Base-by-base conservation (phyloP, 2,329 filamentous ascomycete species). In the Sporothrix inflata region DNA sequence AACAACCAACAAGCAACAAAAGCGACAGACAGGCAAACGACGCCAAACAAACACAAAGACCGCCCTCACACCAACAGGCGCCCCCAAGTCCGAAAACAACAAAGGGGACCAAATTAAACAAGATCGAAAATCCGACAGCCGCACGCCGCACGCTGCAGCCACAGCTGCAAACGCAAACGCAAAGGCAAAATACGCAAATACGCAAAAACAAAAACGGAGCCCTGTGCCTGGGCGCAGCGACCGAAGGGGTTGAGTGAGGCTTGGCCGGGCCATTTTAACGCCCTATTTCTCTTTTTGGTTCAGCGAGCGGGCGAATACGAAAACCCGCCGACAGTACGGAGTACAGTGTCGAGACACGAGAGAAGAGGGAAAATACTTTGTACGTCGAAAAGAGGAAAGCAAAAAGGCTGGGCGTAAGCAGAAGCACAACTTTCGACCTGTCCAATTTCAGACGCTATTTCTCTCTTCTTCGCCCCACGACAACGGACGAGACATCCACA, bases 351-450 rank as follows among this genome's bases (percentile, higher is more conserved):
- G 51, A 55, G 7, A 63, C 7, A 42, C 21, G n/a, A 38, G 30
- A 42, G 12, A 63, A 42, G 34, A 40, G 19, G 34, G 40, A 60
- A 42, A 61, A 21, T 40, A 40, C 30, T 6, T 34, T 40, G n/a
- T 38, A 42, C 57, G 19, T 42, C 34, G 1, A 27, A 27, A 63
- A 45, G 60, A 63, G 60, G 21, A 63, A 19, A 45, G 60, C 38
- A 30, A 5, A 42, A 66, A n/a, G 63, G 42, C 63, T 49, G 63
- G 42, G 63, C 63, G 63, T 66, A 49, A 66, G 63, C 63, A 66
- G 42, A 6, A 45, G 34, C 34, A 12, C 60, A 38, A 11, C n/a
- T 8, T n/a, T 47, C 21, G 21, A 45, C 24, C 24, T 49, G 42
- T 49, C 24, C 42, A 30, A 45, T 51, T 53, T 53, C 42, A 34